Percentiles rank a stretch among this genome's conserved stretches.
phyloP scores from a whole-genome alignment of 1,139 yeast species.

The Nakaseomyces bracarensis region DNA sequence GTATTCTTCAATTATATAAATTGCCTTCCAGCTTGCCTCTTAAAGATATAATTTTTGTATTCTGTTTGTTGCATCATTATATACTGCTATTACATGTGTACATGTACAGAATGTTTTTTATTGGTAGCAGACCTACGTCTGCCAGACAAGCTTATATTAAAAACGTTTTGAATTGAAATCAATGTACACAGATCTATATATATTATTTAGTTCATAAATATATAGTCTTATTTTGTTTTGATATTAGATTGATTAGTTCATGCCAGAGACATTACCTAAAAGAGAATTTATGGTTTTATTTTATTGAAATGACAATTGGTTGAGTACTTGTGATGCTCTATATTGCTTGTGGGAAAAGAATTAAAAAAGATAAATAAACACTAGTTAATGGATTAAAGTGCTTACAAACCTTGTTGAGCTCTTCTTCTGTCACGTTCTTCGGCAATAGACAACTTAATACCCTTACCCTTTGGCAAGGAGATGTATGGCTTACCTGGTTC shows the following conservation, averaged over 20 bases:
- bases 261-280: constrained; percentile 5
- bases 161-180: constrained; percentile 7
- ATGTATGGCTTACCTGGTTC: constrained; percentile 96
- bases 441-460: constrained; percentile 94
- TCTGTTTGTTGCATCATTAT: not conserved
- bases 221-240: constrained; percentile 6
- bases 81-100: too few species aligned
- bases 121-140: too few species aligned
- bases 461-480: constrained; percentile 99
- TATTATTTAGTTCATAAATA: not conserved
- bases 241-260: constrained; percentile 5
- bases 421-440: constrained; percentile 99
- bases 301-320: constrained; percentile 7
- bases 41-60: not conserved
- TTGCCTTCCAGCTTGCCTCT: too few species aligned
- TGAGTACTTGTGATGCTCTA: constrained; percentile 7
- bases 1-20: not conserved
- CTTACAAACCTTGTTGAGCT: constrained; percentile 48
- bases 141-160: too few species aligned
- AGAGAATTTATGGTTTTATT: constrained; percentile 7
- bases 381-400: constrained; percentile 10
- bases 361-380: constrained; percentile 9
- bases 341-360: constrained; percentile 6
- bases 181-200: constrained; percentile 7
- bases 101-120: too few species aligned